phyloP scores from a whole-genome alignment of 1,284 basidiomycete species.

The Vanrija sp. region DNA sequence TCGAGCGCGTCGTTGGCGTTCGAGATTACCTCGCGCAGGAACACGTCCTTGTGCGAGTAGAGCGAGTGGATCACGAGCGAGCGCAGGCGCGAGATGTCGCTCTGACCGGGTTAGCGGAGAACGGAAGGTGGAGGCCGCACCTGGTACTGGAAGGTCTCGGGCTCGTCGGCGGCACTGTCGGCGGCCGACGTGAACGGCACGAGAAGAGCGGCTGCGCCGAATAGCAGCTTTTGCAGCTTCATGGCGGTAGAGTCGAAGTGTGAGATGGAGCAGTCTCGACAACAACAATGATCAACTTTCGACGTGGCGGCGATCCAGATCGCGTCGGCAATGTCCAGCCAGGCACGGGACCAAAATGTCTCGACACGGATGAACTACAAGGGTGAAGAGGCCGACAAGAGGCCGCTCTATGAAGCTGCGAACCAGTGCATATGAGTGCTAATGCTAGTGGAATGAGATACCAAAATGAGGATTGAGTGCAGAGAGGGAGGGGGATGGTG shows the following conservation, averaged over 20 bases:
- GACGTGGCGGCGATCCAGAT: too few relatives aligned
- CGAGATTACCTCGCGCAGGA: conserved; percentile 67
- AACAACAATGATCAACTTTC: not conserved
- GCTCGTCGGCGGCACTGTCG: conserved; percentile 51
- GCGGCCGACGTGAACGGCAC: conserved; percentile 54
- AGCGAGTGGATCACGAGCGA: conserved; percentile 79
- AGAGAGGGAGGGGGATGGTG: too few relatives aligned
- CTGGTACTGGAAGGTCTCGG: conserved; percentile 60
- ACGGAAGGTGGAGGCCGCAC: conserved; percentile 49
- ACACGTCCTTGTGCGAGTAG: conserved; percentile 30
- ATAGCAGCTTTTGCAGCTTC: conserved; percentile 20
- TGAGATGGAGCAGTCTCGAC: not conserved
- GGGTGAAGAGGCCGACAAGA: too few relatives aligned
- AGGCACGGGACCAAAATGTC: too few relatives aligned
- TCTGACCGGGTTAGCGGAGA: conserved; percentile 54
- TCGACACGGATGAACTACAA: too few relatives aligned
- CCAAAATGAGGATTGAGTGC: too few relatives aligned
- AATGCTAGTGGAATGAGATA: too few relatives aligned
- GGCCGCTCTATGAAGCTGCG: too few relatives aligned
- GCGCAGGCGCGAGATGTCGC: conserved; percentile 83
- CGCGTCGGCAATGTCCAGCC: too few relatives aligned
- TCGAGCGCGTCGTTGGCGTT: conserved; percentile 75
- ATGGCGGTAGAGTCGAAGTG: conserved; percentile 8
- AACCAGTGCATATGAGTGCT: too few relatives aligned
- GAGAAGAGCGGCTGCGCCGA: conserved; percentile 47